These are phyloP conservation scores for Silene coronaria DNA, from an alignment of 179 eudicot genomes.

Conservation along the genomic window DNA sequence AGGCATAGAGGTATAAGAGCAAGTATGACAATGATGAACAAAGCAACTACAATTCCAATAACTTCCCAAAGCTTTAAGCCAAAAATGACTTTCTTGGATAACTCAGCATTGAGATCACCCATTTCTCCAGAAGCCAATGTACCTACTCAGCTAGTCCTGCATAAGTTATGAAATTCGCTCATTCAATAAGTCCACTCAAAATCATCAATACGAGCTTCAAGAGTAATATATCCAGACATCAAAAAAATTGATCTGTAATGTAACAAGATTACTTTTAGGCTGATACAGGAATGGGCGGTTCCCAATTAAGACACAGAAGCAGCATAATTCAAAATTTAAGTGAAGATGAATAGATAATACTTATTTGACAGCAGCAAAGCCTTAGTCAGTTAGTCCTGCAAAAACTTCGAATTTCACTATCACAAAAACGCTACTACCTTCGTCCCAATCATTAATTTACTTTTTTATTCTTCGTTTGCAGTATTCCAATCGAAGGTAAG, in stretches of 20 bases:
- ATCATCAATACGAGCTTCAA: not conserved
- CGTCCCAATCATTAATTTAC: no score
- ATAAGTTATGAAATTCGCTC: not conserved
- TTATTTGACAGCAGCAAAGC: not conserved
- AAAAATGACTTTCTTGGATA: constrained; percentile 44
- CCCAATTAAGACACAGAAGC: not conserved
- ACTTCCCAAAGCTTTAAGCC: constrained; percentile 82
- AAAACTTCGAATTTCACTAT: not conserved
- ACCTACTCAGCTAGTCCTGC: not conserved
- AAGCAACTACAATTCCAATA: constrained; percentile 62
- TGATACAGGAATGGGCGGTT: not conserved
- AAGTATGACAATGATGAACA: constrained; percentile 54
- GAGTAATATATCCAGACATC: not conserved
- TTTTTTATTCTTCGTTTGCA: no score
- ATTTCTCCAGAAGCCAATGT: constrained; percentile 33
- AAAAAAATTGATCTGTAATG: not conserved
- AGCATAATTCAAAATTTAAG: not conserved
- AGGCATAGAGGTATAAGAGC: constrained; percentile 42
- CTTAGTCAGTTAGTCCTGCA: not conserved
- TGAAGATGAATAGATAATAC: not conserved
- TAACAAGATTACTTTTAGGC: not conserved
- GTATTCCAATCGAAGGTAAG: no score
- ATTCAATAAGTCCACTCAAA: not conserved
- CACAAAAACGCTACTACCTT: not conserved
- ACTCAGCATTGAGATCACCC: constrained; percentile 55